phyloP scores from a whole-genome alignment of 225 moss, liverwort and hornwort genomes.

The Rhytidiadelphus loreus region DNA sequence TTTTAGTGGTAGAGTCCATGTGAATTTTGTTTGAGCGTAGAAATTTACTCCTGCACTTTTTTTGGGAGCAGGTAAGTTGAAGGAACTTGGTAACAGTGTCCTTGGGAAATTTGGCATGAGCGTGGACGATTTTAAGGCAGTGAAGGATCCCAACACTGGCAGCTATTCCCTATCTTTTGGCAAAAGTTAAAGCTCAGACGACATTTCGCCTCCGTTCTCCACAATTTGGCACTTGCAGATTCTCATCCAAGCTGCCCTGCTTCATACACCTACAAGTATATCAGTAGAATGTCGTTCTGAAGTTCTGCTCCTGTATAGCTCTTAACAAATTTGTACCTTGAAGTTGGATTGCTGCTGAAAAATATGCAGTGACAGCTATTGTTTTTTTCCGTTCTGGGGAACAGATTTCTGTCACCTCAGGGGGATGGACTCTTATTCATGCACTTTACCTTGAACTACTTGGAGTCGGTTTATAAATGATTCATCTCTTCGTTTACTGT shows the following conservation, averaged over 20 bases:
- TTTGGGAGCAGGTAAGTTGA: constrained; percentile 51
- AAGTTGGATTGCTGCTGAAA: neutral
- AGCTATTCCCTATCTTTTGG: constrained; percentile 84
- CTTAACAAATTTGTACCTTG: neutral
- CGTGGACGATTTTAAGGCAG: constrained; percentile 91
- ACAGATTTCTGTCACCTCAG: neutral
- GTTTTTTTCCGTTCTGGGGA: neutral
- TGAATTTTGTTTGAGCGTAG: neutral
- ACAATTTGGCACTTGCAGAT: neutral
- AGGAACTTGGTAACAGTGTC: constrained; percentile 82
- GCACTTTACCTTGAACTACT: neutral
- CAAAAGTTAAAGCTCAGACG: constrained; percentile 9
- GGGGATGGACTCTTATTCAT: neutral
- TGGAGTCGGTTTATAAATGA: neutral
- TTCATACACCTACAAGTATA: neutral
- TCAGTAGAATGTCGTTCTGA: neutral
- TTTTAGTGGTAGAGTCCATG: neutral
- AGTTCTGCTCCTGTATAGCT: constrained; percentile 8
- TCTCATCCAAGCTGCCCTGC: neutral
- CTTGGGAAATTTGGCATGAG: constrained; percentile 92
- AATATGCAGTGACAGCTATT: neutral
- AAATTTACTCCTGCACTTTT: neutral
- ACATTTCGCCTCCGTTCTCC: neutral
- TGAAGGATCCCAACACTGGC: constrained; percentile 87
- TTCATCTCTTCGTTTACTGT: neutral